Evolutionary conservation across 148 eudicot genomes (phyloP), one percentile per base, ranked within the genome.

Genomic region (Beta vulgaris): DNA sequence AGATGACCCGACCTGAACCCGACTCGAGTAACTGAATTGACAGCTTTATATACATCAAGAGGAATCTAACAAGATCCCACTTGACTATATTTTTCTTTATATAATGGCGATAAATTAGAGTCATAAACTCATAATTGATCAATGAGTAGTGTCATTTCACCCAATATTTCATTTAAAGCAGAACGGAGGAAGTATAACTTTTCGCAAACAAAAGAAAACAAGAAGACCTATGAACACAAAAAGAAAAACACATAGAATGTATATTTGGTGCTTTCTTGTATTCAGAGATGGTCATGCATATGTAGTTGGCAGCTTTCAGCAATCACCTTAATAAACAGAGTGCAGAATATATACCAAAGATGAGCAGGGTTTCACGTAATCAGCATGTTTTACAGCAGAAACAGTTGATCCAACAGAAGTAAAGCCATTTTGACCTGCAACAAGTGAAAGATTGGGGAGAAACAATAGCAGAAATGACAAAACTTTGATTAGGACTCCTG

Each of bases 271-370:
- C 26, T 35, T n/a, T 37, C 48, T 37, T 3, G 23, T 65, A 37
- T 37, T 13, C 1, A 39, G 31, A 39, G 48, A n/a, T 39, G 5
- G 9, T 2, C 32, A n/a, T 11, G 8, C 49, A n/a, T 37, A 8
- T 23, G 31, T 11, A 62, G 40, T 34, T 21, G 26, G 42, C 67
- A 62, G 67, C 68, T 37, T 19, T 64, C 23, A 60, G 44, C 43
- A 64, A 37, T 36, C 44, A 15, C 14, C 1, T 2, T 21, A 64
- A 0, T 2, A 62, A 21, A 64, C 0, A 23, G 23, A 13, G 46
- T 40, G 4, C 25, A 70, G 28, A 44, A 69, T 62, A 84, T 97
- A 84, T 82, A 93, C 98, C 77, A 72, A 82, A 68, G 86, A 79
- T 44, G 87, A 80, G 81, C 80, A 77, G 65, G 85, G 68, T 83